Evolutionary conservation across 257 asterid species (phyloP), one percentile per base, ranked within the genome.

Genomic region (Voacanga thouarsii): DNA sequence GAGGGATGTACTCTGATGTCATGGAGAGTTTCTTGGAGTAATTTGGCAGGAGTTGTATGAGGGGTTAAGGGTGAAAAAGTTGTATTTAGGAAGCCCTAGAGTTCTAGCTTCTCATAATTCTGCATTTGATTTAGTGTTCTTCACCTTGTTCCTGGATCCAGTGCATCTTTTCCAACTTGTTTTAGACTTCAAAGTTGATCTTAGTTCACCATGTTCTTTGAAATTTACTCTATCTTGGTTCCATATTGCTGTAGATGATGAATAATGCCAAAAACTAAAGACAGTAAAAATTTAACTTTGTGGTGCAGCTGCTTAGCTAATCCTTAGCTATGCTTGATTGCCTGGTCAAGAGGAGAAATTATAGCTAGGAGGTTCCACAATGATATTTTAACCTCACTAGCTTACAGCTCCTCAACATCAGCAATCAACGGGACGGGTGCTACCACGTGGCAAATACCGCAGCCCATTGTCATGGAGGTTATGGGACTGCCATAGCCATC

Each of bases 21-120:
- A 93, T 95, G 99, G 99, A 90, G 75, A 89, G 88, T 81, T 90
- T 89, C 93, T 84, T 93, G 97, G 98, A 93, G 72, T 91, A 86
- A 85, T 50, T 75, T 65, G n/a, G 28, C 50, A 23, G 50, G 80
- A 77, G 50, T 60, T 77, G 67, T 68, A 45, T n/a, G 59, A 72
- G 60, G 55, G 81, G 67, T 61, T 71, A 66, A 74, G 65, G 76
- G 75, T 43, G 74, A 56, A 59, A 24, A 21, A 77, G 78, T 80
- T 87, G 89, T 85, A 84, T 84, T 78, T 89, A 80, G 84, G 78
- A 74, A 79, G 80, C 78, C 80, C 50, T 74, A 63, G 72, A 73
- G 77, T 53, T 71, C 61, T 77, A 64, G 69, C 83, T 77, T 63
- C 71, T 86, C 74, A 24, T 71, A 37, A 44, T 69, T 75, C 56